Evolutionary conservation across 225 moss, liverwort and hornwort species (phyloP), one percentile per base, ranked within the genome.

Genomic region (Polytrichum commune): DNA sequence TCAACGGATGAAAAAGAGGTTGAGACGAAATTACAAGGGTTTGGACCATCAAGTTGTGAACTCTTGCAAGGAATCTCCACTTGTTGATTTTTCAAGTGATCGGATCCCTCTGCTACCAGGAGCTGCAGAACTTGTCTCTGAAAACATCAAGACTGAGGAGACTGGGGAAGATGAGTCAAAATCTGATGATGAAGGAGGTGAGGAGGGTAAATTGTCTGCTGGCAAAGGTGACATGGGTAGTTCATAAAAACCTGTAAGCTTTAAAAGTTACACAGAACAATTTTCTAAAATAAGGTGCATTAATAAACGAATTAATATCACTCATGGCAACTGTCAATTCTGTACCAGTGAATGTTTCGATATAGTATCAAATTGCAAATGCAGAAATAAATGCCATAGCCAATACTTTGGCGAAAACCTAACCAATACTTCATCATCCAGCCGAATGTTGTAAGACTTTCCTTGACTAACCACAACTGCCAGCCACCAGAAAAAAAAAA

Each of bases 391-490:
- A n/a, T 32, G 32, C n/a, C n/a, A n/a, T n/a, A n/a, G n/a, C n/a
- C n/a, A n/a, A n/a, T n/a, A n/a, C 83, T 93, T 93, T 72, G 98
- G 98, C 28, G 89, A 91, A 82, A 98, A 98, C 75, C 93, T 93
- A 61, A 95, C 95, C 75, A 98, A 73, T 26, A 95, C 87, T 74
- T 95, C 91, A 66, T 91, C 95, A 72, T 93, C 91, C 83, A 98
- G 91, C 53, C 91, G 82, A 71, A 98, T 90, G 65, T 98, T 93
- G 88, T 93, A 98, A 22, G 98, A 92, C 35, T 85, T 93, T n/a
- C 95, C 89, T 20, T 91, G 86, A 81, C 73, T 84, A 70, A 85
- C 87, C 70, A 73, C 75, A 53, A 89, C 93, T 98, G 90, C 62
- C 54, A 79, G 58, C 46, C 46, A 46, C 76, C 26, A 67, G 25